Base-by-base conservation (phyloP, 1,284 basidiomycete genomes). In the Leccinum fallax region DNA sequence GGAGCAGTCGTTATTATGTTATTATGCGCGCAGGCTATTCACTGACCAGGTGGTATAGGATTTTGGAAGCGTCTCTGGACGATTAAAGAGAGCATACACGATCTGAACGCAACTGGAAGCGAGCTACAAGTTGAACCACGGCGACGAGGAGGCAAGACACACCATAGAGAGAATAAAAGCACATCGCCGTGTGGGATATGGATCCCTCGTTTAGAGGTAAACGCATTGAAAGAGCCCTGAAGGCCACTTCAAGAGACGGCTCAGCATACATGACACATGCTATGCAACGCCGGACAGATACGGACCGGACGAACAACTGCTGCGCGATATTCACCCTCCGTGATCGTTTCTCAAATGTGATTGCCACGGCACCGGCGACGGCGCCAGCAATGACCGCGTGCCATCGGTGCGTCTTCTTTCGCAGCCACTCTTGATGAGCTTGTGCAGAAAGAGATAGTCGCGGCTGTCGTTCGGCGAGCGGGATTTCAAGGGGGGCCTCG, bases 351-450 rank as follows among this genome's bases (percentile, higher is more conserved):
- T 98, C 95, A 73, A 90, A 94, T 71, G 94, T 79, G 52, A 98
- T 85, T 0, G 90, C 91, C n/a, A 93, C 67, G 6, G 88, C 89
- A 15, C 94, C 93, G 0, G 92, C 91, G 28, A 95, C 72, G 0
- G 92, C 87, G 15, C 96, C 96, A 2, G 97, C 95, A 5, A 94
- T 75, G 0, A 93, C 88, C 1, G 95, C 89, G 71, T 98, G 93
- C 95, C 96, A 98, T 65, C 89, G 78, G 63, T 83, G 79, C 19
- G 84, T 92, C 75, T 80, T 86, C 77, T 84, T 89, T 28, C 81
- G 80, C n/a, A 87, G 76, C 76, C 89, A 81, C 10, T 82, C 71
- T 63, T 86, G 79, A 68, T 88, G 88, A 4, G 84, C 88, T 60
- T 84, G 83, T 38, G 86, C 83, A 53, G 82, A 85, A 16, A 85